Evolutionary conservation across 257 asterid species (phyloP).

Genomic region (Lycium barbarum): DNA sequence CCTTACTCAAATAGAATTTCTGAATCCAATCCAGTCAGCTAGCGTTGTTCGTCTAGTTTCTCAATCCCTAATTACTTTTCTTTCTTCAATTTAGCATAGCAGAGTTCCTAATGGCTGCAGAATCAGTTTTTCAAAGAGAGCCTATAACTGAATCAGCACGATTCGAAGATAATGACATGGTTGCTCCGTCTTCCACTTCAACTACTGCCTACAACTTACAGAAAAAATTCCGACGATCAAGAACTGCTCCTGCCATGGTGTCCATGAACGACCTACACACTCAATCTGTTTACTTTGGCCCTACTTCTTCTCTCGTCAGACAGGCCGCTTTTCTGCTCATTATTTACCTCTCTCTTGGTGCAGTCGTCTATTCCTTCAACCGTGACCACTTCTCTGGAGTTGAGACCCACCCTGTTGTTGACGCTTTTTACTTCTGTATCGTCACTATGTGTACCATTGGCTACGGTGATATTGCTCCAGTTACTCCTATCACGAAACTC

Average conservation of each 20-base stretch:
- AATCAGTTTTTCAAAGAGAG: background rate
- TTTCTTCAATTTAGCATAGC: background rate
- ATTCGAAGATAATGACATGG: background rate
- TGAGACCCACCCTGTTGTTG: conserved; percentile 75
- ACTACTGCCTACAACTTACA: conserved; percentile 31
- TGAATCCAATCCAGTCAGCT: background rate
- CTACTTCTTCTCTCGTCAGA: conserved; percentile 34
- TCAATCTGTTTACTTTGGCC: background rate
- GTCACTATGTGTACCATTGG: conserved; percentile 94
- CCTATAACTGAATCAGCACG: background rate
- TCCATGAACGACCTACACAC: conserved; percentile 37
- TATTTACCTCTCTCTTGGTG: conserved; percentile 69
- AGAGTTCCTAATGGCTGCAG: background rate
- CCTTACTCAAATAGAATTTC: background rate
- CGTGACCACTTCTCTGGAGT: conserved; percentile 55
- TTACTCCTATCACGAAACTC: conserved; percentile 56
- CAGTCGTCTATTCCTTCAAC: conserved; percentile 56
- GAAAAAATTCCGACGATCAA: conserved; percentile 52
- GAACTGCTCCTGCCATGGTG: conserved; percentile 55
- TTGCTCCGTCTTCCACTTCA: background rate
- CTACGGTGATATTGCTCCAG: conserved; percentile 81
- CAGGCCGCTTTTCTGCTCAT: conserved; percentile 64
- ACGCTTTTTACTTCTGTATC: conserved; percentile 79
- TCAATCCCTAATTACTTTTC: too few relatives aligned
- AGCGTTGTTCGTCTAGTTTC: background rate